Base-by-base conservation (phyloP, 768 basidiomycete genomes). In the Mycena albidolilacea region DNA sequence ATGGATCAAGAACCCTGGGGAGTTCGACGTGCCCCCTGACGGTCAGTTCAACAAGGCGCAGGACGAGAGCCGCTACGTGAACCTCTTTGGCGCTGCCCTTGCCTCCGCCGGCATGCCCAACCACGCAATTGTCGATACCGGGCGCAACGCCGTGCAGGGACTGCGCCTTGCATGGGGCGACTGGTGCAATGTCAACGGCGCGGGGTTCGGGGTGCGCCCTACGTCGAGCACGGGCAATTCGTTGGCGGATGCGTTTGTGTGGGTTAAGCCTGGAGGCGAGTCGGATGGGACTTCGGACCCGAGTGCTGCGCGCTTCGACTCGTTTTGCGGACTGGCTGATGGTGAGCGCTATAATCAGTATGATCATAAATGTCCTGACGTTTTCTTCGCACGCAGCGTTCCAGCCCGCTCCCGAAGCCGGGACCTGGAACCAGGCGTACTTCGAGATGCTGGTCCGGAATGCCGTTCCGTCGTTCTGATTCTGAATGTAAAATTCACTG, bases 251-350 rank as follows among this genome's bases (percentile, higher is more conserved):
- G 81, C 90, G 60, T 88, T 91, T 77, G 89, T 90, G 72, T 91
- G 90, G 90, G 86, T 90, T 75, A 92, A 92, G 84, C 90, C 91
- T 48, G 90, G 90, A 85, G 90, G 91, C 77, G 90, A 91, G 81
- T 89, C 86, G 74, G 90, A 91, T 77, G 90, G 91, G 77, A 91
- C 90, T 43, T 86, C 83, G 72, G 86, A 91, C 85, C 85, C 83
- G 60, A 87, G 88, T 17, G 81, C 90, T 30, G 77, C 85, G 15
- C 86, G 90, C 62, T 90, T 84, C 79, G 90, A 91, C 75, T 79
- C 82, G 30, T 85, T 86, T 72, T 90, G 89, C 78, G 84, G 84
- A 64, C 78, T 73, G 86, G 39, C 88, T 65, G 89, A 90, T 79
- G 88, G 89, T 70, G 78, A 80, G 46, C 81, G 83, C 69, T 63